Conservation (phyloP, 1,139 yeast species). For the Nakaseomyces uthaithaninus region DNA sequence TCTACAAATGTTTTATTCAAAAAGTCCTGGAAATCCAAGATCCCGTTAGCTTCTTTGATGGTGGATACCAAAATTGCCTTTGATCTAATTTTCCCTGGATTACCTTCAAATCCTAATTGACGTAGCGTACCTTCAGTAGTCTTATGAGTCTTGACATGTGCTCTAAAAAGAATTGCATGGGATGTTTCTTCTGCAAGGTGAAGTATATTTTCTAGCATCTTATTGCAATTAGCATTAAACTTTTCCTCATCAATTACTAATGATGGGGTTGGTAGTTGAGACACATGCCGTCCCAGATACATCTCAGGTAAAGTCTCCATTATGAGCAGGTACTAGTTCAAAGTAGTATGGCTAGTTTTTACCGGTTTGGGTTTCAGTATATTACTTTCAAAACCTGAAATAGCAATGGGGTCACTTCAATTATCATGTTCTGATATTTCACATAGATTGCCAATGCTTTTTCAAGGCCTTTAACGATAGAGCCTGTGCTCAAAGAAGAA, state of each 20-base stretch:
- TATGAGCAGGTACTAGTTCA: no score
- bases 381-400: no score
- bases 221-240: slow-evolving; percentile 35
- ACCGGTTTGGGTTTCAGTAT: no score
- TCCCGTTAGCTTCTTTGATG: slow-evolving; percentile 53
- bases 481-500: no score
- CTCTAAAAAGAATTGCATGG: slow-evolving; percentile 40
- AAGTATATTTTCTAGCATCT: slow-evolving; percentile 35
- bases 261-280: slow-evolving; percentile 49
- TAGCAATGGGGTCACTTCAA: no score
- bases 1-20: slow-evolving; percentile 39
- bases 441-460: no score
- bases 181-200: slow-evolving; percentile 17
- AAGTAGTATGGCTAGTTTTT: no score
- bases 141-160: slow-evolving; percentile 74
- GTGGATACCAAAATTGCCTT: slow-evolving; percentile 63
- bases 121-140: slow-evolving; percentile 41
- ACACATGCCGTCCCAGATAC: slow-evolving; percentile 18
- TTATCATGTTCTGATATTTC: no score
- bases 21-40: slow-evolving; percentile 38
- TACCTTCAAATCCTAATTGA: slow-evolving; percentile 40
- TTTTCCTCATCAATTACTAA: slow-evolving; percentile 38
- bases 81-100: slow-evolving; percentile 34
- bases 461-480: no score
- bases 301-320: slow-evolving; percentile 15